Base-by-base conservation (phyloP, 371 early-diverging fungal genomes). In the Mortierella sp. region DNA sequence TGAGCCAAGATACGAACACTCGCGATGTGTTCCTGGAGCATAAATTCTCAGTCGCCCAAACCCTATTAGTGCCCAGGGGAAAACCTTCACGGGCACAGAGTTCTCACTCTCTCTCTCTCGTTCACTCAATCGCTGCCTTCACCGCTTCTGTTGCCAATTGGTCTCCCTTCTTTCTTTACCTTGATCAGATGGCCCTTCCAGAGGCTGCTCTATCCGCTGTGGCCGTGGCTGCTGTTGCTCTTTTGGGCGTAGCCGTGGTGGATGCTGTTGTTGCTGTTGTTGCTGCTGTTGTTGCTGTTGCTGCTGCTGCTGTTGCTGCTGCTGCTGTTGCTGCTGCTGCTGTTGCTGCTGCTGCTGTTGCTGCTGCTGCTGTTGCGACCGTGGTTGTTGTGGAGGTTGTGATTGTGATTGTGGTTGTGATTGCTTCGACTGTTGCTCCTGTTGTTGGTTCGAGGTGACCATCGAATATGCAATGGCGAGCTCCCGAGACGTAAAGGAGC, bases 381-480 rank as follows among this genome's bases (percentile, higher is more conserved):
- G 44, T 23, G 45, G 46, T 46, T 55, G 63, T 45, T 5, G 63
- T 62, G 28, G 50, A 25, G 52, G 30, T 48, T 43, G 53, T 37
- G 12, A n/a, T n/a, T n/a, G n/a, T n/a, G n/a, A n/a, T n/a, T n/a
- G n/a, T n/a, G n/a, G n/a, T n/a, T n/a, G n/a, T n/a, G n/a, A n/a
- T n/a, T n/a, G n/a, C n/a, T n/a, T n/a, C n/a, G n/a, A n/a, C 15
- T 47, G 43, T 1, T 48, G 61, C 4, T 52, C 15, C 19, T 61
- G 50, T 48, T 66, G 70, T 9, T 9, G 37, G 5, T 60, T 68
- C 15, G 74, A 74, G 9, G 70, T 66, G 11, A 75, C 75, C 75
- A 75, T 75, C 25, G 75, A 75, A 26, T 75, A 75, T 1, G 75
- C 75, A 60, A 75, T 67, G 1, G 66, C 75, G 37, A 75, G 48